Evolutionary conservation across 169 alveolate genomes (phyloP).

Genomic region (Cyclospora cayetanensis): DNA sequence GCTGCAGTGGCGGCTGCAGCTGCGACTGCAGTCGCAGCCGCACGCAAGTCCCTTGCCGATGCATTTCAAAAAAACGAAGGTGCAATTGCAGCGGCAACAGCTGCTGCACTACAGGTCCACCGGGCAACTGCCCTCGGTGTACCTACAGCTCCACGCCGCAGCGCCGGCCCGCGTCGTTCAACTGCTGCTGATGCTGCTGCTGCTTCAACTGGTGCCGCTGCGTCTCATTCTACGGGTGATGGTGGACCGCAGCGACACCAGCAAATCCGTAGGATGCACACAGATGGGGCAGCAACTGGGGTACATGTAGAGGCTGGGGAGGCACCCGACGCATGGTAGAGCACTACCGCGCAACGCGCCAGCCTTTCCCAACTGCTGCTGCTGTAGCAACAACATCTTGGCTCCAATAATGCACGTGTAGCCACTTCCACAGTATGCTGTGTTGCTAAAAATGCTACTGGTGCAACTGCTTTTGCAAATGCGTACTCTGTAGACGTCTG

Average conservation of each 20-base stretch:
- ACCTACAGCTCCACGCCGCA: too few species aligned
- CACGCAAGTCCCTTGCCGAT: not conserved
- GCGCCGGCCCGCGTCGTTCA: not conserved
- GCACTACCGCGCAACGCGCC: too few species aligned
- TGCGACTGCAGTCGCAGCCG: not conserved
- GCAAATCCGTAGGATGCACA: not conserved
- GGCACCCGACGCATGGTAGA: too few species aligned
- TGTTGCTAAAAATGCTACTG: too few species aligned
- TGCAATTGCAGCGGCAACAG: slow-evolving; percentile 8
- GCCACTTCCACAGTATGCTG: too few species aligned
- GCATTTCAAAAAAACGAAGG: not conserved
- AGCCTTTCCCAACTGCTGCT: too few species aligned
- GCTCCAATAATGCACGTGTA: too few species aligned
- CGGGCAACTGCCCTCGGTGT: not conserved
- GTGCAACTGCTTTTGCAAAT: too few species aligned
- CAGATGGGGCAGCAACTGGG: too few species aligned
- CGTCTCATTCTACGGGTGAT: not conserved
- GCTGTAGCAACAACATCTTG: too few species aligned
- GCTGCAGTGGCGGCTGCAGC: slow-evolving; percentile 31
- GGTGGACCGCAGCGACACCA: not conserved
- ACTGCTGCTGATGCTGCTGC: not conserved
- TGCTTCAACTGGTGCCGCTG: not conserved
- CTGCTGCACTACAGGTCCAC: not conserved
- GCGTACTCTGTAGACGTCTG: too few species aligned
- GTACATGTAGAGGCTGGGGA: too few species aligned